These are phyloP conservation scores for Auricularia sp. DNA, from an alignment of 768 basidiomycete genomes.

Conservation along the genomic window DNA sequence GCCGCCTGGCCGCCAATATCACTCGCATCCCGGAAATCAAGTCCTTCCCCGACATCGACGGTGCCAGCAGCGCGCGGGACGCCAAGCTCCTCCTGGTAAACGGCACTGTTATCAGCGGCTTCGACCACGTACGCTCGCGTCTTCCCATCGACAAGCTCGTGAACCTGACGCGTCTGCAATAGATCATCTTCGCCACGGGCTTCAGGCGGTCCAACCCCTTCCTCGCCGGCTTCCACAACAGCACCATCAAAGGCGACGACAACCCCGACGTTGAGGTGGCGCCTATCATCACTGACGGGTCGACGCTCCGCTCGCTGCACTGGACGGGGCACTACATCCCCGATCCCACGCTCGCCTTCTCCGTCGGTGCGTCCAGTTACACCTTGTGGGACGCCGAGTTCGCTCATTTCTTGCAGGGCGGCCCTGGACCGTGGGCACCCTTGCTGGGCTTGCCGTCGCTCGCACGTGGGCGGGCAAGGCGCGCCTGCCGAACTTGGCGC, in stretches of 20 bases:
- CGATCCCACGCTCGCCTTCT: conserved; percentile 34
- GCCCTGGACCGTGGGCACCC: conserved; percentile 30
- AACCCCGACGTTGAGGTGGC: background rate
- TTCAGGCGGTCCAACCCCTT: conserved; percentile 37
- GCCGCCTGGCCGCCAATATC: conserved; percentile 23
- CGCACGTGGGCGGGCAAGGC: conserved; percentile 30
- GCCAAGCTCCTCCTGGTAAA: conserved; percentile 27
- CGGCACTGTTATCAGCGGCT: conserved; percentile 28
- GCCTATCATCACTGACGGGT: conserved; percentile 29
- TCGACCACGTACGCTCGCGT: conserved; percentile 18
- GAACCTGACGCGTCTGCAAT: too few species aligned
- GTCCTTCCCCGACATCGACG: conserved; percentile 20
- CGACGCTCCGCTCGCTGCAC: conserved; percentile 29
- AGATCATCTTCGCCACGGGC: conserved; percentile 31
- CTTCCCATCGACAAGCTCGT: background rate
- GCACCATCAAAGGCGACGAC: conserved; percentile 1
- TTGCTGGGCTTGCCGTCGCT: conserved; percentile 25
- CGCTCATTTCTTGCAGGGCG: background rate
- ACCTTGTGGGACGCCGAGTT: background rate
- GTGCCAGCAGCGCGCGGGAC: conserved; percentile 17
- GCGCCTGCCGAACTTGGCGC: conserved; percentile 21
- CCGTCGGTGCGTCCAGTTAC: conserved; percentile 20
- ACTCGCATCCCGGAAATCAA: conserved; percentile 32
- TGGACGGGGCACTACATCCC: conserved; percentile 34
- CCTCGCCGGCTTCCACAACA: conserved; percentile 28